Evolutionary conservation across 2,329 filamentous ascomycete genomes (phyloP), one percentile per base, ranked within the genome.

Genomic region (Claviceps sp.): DNA sequence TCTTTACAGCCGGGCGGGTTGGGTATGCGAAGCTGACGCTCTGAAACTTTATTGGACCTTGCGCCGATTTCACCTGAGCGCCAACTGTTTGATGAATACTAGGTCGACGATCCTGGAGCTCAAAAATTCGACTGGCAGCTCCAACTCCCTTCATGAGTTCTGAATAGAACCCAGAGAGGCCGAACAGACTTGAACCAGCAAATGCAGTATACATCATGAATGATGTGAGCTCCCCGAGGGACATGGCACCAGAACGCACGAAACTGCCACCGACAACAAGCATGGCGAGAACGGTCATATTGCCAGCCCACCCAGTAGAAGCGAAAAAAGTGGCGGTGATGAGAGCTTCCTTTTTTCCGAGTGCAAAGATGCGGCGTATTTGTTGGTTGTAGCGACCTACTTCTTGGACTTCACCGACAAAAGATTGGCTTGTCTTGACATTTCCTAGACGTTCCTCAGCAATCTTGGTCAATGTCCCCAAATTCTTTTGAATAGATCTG

Each of bases 91-190:
- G 82, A n/a, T 84, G 84, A 55, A 97, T 94, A 2, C 82, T 85
- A 0, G 90, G 86, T 54, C 87, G 75, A 56, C 93, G 84, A 66
- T 98, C 93, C 65, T 97, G 90, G 5, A 98, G 78, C 64, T 98
- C 93, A 62, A 98, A 98, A 1, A 98, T 75, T 55, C 93, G 85
- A 62, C 86, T 95, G n/a, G 93, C 93, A 43, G 93, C 93, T 61
- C 94, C 93, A 4, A 95, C 91, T 43, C 94, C 94, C 68, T 98
- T 98, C 93, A 98, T 98, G 55, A 98, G 76, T 65, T 98, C 93
- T 0, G 90, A 95, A 69, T 96, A 98, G 70, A 98, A 98, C 52
- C 87, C 88, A 4, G 89, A 95, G 1, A 98, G 74, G 4, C 93
- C 93, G 60, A 97, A 95, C 57, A 98, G 79, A 68, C 88, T 95